A percentile compares a stretch with the other conserved stretches of the same genome.
phyloP scores from a whole-genome alignment of 257 asterid species.

The Nicotiana attenuata region DNA sequence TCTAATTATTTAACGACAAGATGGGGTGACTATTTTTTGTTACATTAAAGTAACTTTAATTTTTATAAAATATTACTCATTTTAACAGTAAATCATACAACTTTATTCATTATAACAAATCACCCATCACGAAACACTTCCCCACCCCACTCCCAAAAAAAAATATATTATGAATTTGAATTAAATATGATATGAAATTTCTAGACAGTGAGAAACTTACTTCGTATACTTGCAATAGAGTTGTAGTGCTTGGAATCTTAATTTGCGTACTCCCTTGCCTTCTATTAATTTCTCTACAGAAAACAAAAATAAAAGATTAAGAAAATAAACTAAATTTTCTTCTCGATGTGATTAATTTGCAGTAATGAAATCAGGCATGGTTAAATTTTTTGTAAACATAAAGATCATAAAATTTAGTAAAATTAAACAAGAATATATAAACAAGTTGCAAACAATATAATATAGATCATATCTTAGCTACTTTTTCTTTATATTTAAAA shows the following conservation, averaged over 20 bases:
- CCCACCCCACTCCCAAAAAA: too few species aligned
- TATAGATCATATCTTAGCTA: too few species aligned
- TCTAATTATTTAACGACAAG: background rate
- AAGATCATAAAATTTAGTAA: too few species aligned
- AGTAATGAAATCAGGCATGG: too few species aligned
- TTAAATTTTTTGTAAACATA: too few species aligned
- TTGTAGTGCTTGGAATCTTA: slow-evolving; percentile 41
- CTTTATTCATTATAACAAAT: background rate
- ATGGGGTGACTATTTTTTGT: too few species aligned
- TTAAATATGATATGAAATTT: background rate
- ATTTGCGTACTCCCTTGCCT: slow-evolving; percentile 55
- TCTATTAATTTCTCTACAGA: slow-evolving; percentile 59
- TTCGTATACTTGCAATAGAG: slow-evolving; percentile 30
- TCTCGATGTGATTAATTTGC: too few species aligned
- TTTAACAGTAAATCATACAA: background rate
- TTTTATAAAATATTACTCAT: too few species aligned
- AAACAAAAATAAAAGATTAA: background rate
- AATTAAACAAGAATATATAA: too few species aligned
- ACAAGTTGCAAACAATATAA: background rate
- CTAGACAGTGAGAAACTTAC: slow-evolving; percentile 22
- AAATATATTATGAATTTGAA: background rate
- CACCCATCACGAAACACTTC: background rate
- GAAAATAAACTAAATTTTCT: too few species aligned
- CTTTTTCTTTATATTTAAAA: too few species aligned
- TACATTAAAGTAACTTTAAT: background rate